A percentile compares a stretch with the other conserved stretches of the same genome.
Conservation (phyloP, 1,284 basidiomycete species). For the Papiliotrema flavescens region DNA sequence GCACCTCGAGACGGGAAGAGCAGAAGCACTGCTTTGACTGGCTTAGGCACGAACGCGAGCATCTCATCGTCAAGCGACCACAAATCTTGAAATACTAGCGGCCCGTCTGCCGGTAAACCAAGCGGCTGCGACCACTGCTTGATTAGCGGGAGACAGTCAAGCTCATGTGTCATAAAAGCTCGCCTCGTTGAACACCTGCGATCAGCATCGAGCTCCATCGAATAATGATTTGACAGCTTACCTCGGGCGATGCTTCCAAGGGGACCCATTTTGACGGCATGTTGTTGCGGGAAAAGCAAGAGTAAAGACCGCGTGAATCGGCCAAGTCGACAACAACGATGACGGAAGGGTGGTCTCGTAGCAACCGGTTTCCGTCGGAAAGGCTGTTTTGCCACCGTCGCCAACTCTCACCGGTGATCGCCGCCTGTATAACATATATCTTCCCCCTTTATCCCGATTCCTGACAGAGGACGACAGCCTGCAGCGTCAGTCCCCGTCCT, state of each 20-base stretch:
- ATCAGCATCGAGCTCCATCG: not conserved
- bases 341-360: not conserved
- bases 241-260: conserved; percentile 71
- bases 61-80: conserved; percentile 79
- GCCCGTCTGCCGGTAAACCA: conserved; percentile 58
- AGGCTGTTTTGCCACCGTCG: not conserved
- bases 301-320: too few species aligned
- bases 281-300: not conserved
- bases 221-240: conserved; percentile 36
- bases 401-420: too few species aligned
- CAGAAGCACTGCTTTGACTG: conserved; percentile 73
- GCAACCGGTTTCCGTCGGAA: not conserved
- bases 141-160: not conserved
- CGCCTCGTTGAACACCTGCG: conserved; percentile 48
- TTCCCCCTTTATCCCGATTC: too few species aligned
- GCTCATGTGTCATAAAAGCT: conserved; percentile 6
- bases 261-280: conserved; percentile 61
- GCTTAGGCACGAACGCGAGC: conserved; percentile 62
- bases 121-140: conserved; percentile 71
- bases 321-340: not conserved
- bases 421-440: too few species aligned
- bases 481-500: too few species aligned
- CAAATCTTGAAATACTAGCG: conserved; percentile 69
- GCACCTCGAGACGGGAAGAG: conserved; percentile 68
- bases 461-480: too few species aligned